Percentiles rank a stretch among this genome's conserved stretches.
Conservation (phyloP, 768 basidiomycete species). For the Leccinum uliginosum region DNA sequence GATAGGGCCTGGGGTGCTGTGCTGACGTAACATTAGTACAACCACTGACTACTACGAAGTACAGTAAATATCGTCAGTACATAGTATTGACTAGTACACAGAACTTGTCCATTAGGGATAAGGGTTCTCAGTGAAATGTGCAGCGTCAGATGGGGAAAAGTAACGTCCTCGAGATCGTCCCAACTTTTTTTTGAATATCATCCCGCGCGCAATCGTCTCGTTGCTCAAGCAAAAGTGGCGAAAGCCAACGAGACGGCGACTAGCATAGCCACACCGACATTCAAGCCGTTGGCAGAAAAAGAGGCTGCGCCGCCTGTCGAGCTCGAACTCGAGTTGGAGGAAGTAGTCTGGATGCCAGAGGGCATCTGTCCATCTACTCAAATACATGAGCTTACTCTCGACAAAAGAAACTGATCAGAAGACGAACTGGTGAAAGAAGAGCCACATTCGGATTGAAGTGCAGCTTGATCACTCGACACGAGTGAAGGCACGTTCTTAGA, state of each 20-base stretch:
- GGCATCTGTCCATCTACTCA: constrained; percentile 30
- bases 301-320: constrained; percentile 18
- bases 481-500: constrained; percentile 34
- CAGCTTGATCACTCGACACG: constrained; percentile 23
- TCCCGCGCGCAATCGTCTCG: neutral
- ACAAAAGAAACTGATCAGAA: neutral
- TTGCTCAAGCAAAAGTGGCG: constrained; percentile 30
- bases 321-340: constrained; percentile 20
- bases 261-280: constrained; percentile 26
- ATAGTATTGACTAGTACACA: neutral
- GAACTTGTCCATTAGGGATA: constrained; percentile 2
- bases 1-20: neutral
- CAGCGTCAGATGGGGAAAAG: neutral
- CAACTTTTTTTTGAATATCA: neutral
- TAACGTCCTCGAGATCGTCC: neutral
- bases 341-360: constrained; percentile 20
- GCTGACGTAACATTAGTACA: constrained; percentile 21
- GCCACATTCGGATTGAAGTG: constrained; percentile 40
- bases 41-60: too few species aligned
- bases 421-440: constrained; percentile 48
- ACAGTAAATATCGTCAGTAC: neutral
- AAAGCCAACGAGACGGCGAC: constrained; percentile 34
- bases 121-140: neutral
- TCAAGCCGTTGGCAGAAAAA: constrained; percentile 20
- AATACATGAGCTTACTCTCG: constrained; percentile 1